Percentiles rank a stretch among this genome's conserved stretches.
Conservation (phyloP, 352 stramenopile genomes). For the Albugo candida region DNA sequence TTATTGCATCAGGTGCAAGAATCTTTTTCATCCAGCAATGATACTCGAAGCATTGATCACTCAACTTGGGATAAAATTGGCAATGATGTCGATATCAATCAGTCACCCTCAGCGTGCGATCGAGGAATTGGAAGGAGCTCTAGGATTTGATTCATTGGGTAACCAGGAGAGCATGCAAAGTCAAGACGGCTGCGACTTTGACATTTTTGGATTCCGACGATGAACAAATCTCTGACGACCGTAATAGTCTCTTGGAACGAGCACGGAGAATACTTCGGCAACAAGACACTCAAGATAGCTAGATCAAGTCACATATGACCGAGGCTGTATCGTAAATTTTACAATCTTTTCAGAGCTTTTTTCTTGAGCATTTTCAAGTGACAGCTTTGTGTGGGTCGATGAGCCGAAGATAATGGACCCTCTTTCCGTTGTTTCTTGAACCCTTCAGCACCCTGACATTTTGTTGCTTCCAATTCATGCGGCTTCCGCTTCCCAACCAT, state of each 20-base stretch:
- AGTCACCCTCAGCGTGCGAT: slow-evolving; percentile 32
- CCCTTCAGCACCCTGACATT: no score
- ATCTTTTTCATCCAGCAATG: not conserved
- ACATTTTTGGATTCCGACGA: slow-evolving; percentile 15
- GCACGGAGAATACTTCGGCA: not conserved
- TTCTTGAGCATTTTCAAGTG: no score
- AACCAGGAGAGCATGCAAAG: slow-evolving; percentile 22
- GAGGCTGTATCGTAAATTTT: no score
- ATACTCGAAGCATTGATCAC: not conserved
- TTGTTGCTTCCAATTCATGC: no score
- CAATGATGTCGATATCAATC: slow-evolving; percentile 19
- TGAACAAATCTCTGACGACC: slow-evolving; percentile 13
- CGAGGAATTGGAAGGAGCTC: slow-evolving; percentile 41
- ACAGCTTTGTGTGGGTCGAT: no score
- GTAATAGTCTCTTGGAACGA: slow-evolving; percentile 6
- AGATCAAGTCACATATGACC: not conserved
- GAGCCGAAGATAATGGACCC: no score
- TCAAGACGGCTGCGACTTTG: slow-evolving; percentile 16
- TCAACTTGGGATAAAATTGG: not conserved
- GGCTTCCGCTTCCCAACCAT: no score
- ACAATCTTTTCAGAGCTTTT: no score
- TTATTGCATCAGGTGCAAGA: not conserved
- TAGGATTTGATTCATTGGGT: slow-evolving; percentile 41
- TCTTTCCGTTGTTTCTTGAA: no score
- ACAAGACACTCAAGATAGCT: no score